Percentiles rank a stretch among this genome's conserved stretches.
phyloP scores from a whole-genome alignment of 129 eudicot genomes.

The Pittosporum tobira region DNA sequence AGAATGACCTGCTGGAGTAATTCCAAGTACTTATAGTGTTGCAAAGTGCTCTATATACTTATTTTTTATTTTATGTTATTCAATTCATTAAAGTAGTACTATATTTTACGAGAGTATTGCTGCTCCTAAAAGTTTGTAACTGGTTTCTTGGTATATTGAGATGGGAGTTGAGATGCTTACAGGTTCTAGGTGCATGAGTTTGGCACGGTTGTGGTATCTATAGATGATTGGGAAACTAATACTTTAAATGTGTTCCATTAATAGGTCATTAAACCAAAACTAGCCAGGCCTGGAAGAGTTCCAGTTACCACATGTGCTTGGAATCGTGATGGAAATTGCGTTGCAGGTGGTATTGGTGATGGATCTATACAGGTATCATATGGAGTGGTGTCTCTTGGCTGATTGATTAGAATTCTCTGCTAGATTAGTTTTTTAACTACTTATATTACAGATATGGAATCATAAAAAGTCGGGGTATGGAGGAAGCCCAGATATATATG shows the following conservation, averaged over 20 bases:
- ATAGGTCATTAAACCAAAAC: conserved; percentile 95
- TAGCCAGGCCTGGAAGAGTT: conserved; percentile 87
- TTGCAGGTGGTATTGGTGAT: conserved; percentile 93
- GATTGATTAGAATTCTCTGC: not conserved
- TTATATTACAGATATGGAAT: conserved; percentile 63
- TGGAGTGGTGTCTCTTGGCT: not conserved
- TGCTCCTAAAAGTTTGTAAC: not conserved
- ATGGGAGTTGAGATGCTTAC: not conserved
- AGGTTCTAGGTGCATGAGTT: not conserved
- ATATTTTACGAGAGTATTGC: not conserved
- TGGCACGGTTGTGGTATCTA: not conserved
- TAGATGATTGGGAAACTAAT: not conserved
- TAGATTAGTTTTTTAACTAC: not conserved
- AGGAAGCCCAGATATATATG: conserved; percentile 83
- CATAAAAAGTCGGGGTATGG: conserved; percentile 96
- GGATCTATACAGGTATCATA: conserved; percentile 87
- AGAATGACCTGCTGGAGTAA: not conserved
- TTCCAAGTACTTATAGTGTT: not conserved
- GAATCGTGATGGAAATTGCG: conserved; percentile 89
- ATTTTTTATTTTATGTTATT: not conserved
- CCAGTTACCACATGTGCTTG: conserved; percentile 95
- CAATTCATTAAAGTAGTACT: not conserved
- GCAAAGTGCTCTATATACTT: not conserved
- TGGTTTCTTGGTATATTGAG: not conserved
- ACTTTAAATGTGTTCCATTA: conserved; percentile 1